These are phyloP conservation scores for Penicillium italicum DNA, from an alignment of 2,329 filamentous ascomycete genomes.

Conservation along the genomic window DNA sequence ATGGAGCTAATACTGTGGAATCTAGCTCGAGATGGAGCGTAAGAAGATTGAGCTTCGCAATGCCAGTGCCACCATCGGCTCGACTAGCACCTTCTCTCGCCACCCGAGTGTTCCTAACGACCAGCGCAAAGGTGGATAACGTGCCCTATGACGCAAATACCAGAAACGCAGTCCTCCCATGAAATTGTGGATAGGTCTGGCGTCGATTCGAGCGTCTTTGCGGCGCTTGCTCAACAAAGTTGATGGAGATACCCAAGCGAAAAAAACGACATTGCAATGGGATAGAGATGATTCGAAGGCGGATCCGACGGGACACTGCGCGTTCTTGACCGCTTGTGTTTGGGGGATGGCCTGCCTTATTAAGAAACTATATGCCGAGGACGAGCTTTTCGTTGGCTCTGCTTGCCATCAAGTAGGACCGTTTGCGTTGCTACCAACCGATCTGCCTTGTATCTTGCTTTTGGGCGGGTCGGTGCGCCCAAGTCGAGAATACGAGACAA, in stretches of 20 bases:
- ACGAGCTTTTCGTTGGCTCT: neutral
- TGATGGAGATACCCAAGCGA: conserved; percentile 17
- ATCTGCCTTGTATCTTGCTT: neutral
- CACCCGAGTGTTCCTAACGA: conserved; percentile 12
- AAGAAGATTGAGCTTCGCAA: conserved; percentile 47
- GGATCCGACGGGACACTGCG: neutral
- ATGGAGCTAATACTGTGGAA: conserved; percentile 2
- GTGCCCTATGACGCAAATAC: neutral
- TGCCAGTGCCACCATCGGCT: conserved; percentile 39
- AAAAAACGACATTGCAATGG: conserved; percentile 6
- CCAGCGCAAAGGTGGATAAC: conserved; percentile 25
- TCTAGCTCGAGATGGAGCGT: conserved; percentile 47
- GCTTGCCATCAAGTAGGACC: neutral
- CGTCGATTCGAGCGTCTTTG: conserved; percentile 54
- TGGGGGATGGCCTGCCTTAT: neutral
- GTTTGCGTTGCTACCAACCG: neutral
- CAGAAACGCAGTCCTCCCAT: neutral
- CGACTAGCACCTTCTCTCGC: conserved; percentile 29
- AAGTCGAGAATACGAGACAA: neutral
- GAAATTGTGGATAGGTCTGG: conserved; percentile 7
- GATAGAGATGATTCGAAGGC: conserved; percentile 1
- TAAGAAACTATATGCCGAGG: neutral
- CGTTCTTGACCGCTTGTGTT: neutral
- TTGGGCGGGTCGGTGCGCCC: neutral
- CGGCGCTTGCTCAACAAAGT: conserved; percentile 8